Evolutionary conservation across 768 basidiomycete genomes (phyloP), one percentile per base, ranked within the genome.

Genomic region (Boletus subcaerulescens): DNA sequence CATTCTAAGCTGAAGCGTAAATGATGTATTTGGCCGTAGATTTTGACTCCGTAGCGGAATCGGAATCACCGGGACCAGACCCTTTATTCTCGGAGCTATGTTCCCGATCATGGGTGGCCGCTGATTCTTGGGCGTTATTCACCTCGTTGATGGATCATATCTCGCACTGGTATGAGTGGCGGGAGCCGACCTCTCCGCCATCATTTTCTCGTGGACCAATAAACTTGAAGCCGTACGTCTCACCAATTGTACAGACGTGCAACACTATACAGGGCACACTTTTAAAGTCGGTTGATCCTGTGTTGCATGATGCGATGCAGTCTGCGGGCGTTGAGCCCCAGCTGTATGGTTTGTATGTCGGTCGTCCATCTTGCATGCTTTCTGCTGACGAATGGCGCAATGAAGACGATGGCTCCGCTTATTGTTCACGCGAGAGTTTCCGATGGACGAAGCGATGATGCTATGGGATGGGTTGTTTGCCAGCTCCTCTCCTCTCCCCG

Each of bases 401-500:
- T 52, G 26, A 58, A 95, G 93, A 55, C 94, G 97, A 31, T 98
- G 95, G 94, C 76, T 98, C 11, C 81, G 97, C 35, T 75, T 98
- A 17, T 76, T 99, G 7, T 98, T 98, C 72, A 95, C 94, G 5
- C 81, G 97, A 45, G 97, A 99, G 70, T 89, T 98, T 61, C 80
- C 77, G 39, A 82, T 98, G 77, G 64, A 75, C 4, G 86, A 91
- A 57, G 83, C 91, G 0, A 84, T 99, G 83, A 76, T 81, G 32
- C 67, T 99, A n/a, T 98, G 97, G 97, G 97, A 99, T 69, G 93
- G 89, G 1, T 69, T 98, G 10, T 96, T 99, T 68, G 92, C 96
- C 0, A 87, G 85, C 56, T 91, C 61, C 3, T 53, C 93, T 72
- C 81, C 89, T 18, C 77, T 86, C 0, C 75, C 96, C 29, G 84